Conservation (phyloP, 1,284 basidiomycete genomes). For the Phellopilus nigrolimitatus region DNA sequence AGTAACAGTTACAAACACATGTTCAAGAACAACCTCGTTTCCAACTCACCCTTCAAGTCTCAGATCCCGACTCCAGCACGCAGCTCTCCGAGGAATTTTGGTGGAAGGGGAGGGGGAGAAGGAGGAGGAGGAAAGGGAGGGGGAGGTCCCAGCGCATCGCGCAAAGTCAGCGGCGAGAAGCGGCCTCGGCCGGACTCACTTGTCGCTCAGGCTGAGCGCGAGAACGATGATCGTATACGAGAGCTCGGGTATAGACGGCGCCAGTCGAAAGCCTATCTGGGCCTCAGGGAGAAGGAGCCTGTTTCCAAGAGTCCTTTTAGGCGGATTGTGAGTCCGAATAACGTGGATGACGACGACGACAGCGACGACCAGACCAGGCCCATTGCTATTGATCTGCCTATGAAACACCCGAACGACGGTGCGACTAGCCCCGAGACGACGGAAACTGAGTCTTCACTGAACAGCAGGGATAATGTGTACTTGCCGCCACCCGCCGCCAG, state of each 20-base stretch:
- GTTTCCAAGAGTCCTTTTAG: constrained; percentile 87
- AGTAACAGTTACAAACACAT: constrained; percentile 83
- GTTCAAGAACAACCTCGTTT: constrained; percentile 76
- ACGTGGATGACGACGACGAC: neutral
- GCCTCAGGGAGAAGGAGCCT: constrained; percentile 68
- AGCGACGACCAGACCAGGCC: constrained; percentile 5
- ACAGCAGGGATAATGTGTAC: constrained; percentile 8
- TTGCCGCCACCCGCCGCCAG: neutral
- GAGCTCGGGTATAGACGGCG: constrained; percentile 59
- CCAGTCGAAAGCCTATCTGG: constrained; percentile 72
- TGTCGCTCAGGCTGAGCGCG: constrained; percentile 59
- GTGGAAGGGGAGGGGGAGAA: too few relatives aligned
- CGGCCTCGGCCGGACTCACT: constrained; percentile 62
- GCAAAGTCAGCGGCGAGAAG: constrained; percentile 70
- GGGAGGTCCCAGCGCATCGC: too few relatives aligned
- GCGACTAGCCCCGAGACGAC: constrained; percentile 14
- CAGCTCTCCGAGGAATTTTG: constrained; percentile 26
- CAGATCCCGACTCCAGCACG: constrained; percentile 47
- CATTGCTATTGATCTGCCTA: constrained; percentile 16
- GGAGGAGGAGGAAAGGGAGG: constrained; percentile 29
- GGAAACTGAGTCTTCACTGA: constrained; percentile 14
- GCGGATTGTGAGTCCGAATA: constrained; percentile 21
- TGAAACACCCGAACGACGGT: constrained; percentile 12
- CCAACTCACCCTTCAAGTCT: constrained; percentile 85
- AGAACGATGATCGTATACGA: constrained; percentile 59